phyloP scores from a whole-genome alignment of 352 stramenopile genomes.

The Aphanomyces astaci region DNA sequence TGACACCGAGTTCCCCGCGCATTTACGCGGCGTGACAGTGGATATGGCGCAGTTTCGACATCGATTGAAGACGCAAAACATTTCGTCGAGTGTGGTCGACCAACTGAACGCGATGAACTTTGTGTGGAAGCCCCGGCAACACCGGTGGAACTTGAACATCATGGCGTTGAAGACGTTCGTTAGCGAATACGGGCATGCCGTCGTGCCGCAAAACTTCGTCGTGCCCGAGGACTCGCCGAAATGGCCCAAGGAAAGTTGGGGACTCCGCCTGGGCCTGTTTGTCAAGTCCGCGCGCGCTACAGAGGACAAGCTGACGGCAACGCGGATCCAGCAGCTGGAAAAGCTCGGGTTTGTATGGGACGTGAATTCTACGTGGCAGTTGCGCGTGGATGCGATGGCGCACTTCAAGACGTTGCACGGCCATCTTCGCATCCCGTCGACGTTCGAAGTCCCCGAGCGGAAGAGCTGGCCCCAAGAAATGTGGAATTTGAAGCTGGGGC shows the following conservation, averaged over 20 bases:
- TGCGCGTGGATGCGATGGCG: slow-evolving; percentile 43
- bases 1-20: not conserved
- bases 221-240: not conserved
- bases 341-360: slow-evolving; percentile 15
- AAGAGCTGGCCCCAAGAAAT: slow-evolving; percentile 35
- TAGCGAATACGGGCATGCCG: not conserved
- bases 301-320: not conserved
- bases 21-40: not conserved
- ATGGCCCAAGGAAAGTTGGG: not conserved
- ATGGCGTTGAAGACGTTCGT: not conserved
- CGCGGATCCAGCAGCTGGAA: not conserved
- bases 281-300: not conserved
- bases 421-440: slow-evolving; percentile 82
- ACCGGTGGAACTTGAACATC: slow-evolving; percentile 40
- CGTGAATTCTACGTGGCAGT: slow-evolving; percentile 6
- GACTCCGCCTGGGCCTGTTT: not conserved
- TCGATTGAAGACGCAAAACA: slow-evolving; percentile 21
- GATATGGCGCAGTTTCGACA: not conserved
- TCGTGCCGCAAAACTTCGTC: not conserved
- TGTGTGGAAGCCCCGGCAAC: slow-evolving; percentile 39
- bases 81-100: slow-evolving; percentile 37
- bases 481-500: slow-evolving; percentile 10
- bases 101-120: slow-evolving; percentile 47
- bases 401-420: slow-evolving; percentile 75
- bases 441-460: slow-evolving; percentile 87